Evolutionary conservation across 306 rosid species (phyloP).

Genomic region (Leucaena leucocephala): DNA sequence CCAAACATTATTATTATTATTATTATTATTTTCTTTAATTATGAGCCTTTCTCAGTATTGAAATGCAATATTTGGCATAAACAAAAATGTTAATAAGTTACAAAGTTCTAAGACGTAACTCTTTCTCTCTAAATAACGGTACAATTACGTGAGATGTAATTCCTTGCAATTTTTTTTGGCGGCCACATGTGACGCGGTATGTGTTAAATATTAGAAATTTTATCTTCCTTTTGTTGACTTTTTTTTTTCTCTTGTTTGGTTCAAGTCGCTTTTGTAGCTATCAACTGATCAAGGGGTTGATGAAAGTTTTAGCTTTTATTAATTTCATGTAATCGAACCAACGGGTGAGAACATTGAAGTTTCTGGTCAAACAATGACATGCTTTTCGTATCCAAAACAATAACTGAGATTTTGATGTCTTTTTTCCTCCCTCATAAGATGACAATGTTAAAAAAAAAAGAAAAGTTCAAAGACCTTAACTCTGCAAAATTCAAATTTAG

Average conservation of each 20-base stretch:
- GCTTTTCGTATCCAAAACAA: neutral
- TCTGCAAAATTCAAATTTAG: neutral
- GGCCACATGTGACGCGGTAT: neutral
- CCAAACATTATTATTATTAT: no score
- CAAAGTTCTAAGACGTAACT: neutral
- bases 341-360: neutral
- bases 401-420: conserved; percentile 1
- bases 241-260: neutral
- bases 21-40: no score
- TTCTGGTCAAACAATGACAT: conserved; percentile 9
- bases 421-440: no score
- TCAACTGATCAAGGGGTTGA: neutral
- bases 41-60: no score
- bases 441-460: no score
- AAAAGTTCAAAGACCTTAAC: neutral
- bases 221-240: neutral
- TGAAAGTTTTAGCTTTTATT: neutral
- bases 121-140: neutral
- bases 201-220: neutral
- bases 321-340: neutral
- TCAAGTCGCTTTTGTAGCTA: neutral
- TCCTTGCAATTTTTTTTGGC: neutral
- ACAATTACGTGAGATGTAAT: neutral
- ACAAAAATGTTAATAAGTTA: neutral
- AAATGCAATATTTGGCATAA: neutral